phyloP scores from a whole-genome alignment of 768 basidiomycete species.

The Suillus brevipes region DNA sequence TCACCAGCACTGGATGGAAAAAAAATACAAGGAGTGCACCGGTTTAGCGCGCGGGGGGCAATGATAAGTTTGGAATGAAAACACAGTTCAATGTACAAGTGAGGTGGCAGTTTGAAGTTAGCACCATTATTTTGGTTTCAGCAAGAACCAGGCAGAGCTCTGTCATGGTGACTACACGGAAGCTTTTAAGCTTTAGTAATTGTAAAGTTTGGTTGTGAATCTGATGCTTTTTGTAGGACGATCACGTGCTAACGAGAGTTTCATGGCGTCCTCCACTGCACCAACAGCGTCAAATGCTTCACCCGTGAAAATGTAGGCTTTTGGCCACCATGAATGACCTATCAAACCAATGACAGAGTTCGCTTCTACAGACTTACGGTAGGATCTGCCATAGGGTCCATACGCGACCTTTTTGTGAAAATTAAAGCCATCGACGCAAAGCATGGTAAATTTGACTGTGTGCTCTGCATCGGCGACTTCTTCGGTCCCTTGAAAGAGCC shows the following conservation, averaged over 20 bases:
- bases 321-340: background rate
- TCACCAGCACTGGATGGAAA: background rate
- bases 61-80: background rate
- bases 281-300: conserved; percentile 8
- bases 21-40: background rate
- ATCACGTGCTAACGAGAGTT: conserved; percentile 11
- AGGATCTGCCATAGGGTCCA: conserved; percentile 75
- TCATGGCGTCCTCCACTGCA: conserved; percentile 26
- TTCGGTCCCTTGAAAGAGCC: conserved; percentile 58
- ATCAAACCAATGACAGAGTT: conserved; percentile 8
- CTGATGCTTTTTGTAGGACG: background rate
- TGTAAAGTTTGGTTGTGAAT: no score
- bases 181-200: no score
- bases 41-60: background rate
- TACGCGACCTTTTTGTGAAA: conserved; percentile 76
- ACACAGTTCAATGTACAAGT: background rate
- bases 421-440: conserved; percentile 84
- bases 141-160: background rate
- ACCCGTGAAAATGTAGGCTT: conserved; percentile 35
- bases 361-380: conserved; percentile 58
- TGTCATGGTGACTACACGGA: background rate
- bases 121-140: background rate
- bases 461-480: conserved; percentile 83
- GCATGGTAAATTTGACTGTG: conserved; percentile 89
- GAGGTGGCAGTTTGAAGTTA: background rate